Base-by-base conservation (phyloP, 495 filamentous ascomycete species). In the Penicillium lagena region DNA sequence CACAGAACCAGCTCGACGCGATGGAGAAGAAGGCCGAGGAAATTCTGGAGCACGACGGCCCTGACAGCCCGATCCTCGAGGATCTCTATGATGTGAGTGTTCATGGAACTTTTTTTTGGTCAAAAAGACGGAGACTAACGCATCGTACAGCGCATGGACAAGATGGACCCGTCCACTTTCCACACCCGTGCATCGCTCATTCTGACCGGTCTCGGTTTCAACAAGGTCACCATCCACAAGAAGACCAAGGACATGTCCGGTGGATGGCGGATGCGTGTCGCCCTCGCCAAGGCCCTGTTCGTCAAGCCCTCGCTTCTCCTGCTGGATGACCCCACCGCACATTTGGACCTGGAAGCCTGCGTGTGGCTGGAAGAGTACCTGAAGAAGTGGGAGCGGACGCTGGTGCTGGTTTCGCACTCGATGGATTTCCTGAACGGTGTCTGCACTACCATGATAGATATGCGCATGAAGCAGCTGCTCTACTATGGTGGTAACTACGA, bases 401-500 rank as follows among this genome's bases (percentile, higher is more conserved):
- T 99, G 34, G 82, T 99, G 49, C 80, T 99, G 33, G 91, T 99
- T 28, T 99, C 93, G 27, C 93, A 99, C 76, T 89, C 83, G 43
- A 85, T 89, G 85, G 93, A 99, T 76, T 99, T 99, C 80, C 65
- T 99, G 54, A 99, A 99, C 77, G 93, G 93, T 70, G 93, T 99
- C 58, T 99, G 93, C 75, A 89, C 90, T 40, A 96, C 70, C 77
- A 96, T 99, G 93, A 85, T 99, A 56, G 93, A 99, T 59, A 96
- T 99, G 93, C 82, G 93, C 49, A 69, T 78, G 69, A 85, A 87
- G 68, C 74, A 86, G 67, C 85, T 99, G 45, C 70, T 93, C 47
- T 99, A 99, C 85, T 99, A 97, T 66, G 93, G 93, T 78, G 93
- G 93, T 81, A 99, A 99, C 77, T 99, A 97, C 80, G 93, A 99